Conservation (phyloP, 1,284 basidiomycete genomes). For the Ustilago lituana region DNA sequence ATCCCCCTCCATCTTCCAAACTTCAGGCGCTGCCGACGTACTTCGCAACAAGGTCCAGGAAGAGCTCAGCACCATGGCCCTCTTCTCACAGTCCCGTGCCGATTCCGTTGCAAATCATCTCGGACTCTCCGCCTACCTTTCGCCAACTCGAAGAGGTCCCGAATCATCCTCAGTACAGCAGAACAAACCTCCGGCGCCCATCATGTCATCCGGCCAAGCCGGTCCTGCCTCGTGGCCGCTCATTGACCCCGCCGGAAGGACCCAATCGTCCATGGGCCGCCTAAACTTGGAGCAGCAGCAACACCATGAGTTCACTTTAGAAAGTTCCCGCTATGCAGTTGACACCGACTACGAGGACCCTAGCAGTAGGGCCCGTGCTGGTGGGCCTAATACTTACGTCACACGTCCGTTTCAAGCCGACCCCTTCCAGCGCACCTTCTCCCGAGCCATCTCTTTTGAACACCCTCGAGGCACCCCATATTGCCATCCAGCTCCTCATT, state of each 20-base stretch:
- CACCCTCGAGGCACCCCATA: constrained; percentile 6
- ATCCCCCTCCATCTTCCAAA: constrained; percentile 27
- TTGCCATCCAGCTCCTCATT: background rate
- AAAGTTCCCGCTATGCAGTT: background rate
- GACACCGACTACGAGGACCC: constrained; percentile 5
- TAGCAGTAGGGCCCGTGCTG: background rate
- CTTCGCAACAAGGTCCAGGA: constrained; percentile 20
- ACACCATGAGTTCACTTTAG: background rate
- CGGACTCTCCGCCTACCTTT: constrained; percentile 3
- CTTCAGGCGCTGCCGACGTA: constrained; percentile 11
- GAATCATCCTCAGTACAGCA: background rate
- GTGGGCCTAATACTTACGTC: background rate
- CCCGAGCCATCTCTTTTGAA: constrained; percentile 31
- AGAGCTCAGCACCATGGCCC: constrained; percentile 35
- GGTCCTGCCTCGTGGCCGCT: constrained; percentile 9
- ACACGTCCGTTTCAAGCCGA: background rate
- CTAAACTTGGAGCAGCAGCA: constrained; percentile 22
- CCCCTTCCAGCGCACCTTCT: constrained; percentile 8
- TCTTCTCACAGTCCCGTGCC: constrained; percentile 33
- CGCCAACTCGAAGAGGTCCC: background rate
- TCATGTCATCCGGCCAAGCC: constrained; percentile 16
- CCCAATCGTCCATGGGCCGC: constrained; percentile 11
- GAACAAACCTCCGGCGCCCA: background rate
- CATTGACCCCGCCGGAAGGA: constrained; percentile 1
- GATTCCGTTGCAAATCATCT: constrained; percentile 27